Evolutionary conservation across 192 early-diverging fungal genomes (phyloP).

Genomic region (Rhizoclosmatium sp.): DNA sequence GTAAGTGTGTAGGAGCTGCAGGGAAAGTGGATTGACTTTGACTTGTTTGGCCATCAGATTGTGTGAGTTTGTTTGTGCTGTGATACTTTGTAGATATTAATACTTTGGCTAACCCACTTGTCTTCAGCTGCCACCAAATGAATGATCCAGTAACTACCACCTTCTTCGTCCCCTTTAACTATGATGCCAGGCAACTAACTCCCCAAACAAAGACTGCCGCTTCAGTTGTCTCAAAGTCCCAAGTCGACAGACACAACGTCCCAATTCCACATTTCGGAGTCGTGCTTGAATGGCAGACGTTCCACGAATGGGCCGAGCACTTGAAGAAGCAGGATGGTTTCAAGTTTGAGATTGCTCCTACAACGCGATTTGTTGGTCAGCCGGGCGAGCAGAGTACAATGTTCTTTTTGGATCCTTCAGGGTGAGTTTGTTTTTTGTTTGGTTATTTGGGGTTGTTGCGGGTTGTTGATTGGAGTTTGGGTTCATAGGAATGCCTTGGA

Average conservation of each 20-base stretch:
- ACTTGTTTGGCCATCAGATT: constrained; percentile 51
- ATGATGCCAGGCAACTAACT: neutral
- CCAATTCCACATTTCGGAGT: constrained; percentile 52
- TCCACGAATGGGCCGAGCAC: constrained; percentile 40
- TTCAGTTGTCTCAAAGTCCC: neutral
- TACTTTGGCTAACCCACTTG: neutral
- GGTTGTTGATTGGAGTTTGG: neutral
- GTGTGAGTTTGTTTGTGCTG: constrained; percentile 28
- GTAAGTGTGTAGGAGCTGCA: neutral
- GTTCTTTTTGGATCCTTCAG: constrained; percentile 47
- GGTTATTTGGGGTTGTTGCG: neutral
- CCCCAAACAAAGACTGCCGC: neutral
- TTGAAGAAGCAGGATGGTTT: constrained; percentile 14
- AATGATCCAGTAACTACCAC: neutral
- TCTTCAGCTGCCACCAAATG: neutral
- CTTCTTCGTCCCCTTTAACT: too few relatives aligned
- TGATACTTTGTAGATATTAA: neutral
- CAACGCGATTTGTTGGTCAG: constrained; percentile 25
- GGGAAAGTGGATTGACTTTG: constrained; percentile 46
- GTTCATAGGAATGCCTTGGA: constrained; percentile 42
- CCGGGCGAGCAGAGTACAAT: constrained; percentile 32
- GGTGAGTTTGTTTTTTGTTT: constrained; percentile 23
- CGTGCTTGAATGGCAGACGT: constrained; percentile 47
- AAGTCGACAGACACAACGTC: constrained; percentile 41
- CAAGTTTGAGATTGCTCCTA: constrained; percentile 50